Evolutionary conservation across 768 basidiomycete genomes (phyloP).

Genomic region (Epithele typhae): DNA sequence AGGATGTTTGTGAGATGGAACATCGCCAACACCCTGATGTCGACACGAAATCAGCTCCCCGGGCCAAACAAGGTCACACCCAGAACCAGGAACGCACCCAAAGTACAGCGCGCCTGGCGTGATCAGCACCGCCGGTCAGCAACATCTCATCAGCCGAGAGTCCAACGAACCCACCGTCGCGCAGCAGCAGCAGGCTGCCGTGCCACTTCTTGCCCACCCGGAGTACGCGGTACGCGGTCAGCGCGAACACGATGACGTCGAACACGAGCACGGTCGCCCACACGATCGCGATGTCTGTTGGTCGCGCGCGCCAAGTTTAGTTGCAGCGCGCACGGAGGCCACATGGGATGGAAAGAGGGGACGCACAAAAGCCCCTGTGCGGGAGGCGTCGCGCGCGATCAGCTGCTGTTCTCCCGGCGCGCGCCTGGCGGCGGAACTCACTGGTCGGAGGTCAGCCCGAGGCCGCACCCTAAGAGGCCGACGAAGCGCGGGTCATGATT

Average conservation of each 20-base stretch:
- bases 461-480: background rate
- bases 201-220: slow-evolving; percentile 1
- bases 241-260: slow-evolving; percentile 17
- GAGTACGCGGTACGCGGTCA: slow-evolving; percentile 12
- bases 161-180: background rate
- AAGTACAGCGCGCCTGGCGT: slow-evolving; percentile 5
- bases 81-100: slow-evolving; percentile 2
- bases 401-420: no score
- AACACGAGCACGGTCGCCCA: slow-evolving; percentile 15
- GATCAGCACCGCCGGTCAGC: background rate
- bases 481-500: background rate
- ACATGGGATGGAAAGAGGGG: background rate
- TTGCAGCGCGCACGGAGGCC: background rate
- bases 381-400: no score
- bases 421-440: no score
- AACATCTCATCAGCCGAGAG: no score
- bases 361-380: no score
- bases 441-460: slow-evolving; percentile 1
- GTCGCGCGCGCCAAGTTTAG: background rate
- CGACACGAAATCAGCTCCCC: background rate
- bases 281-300: slow-evolving; percentile 10
- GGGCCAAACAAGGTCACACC: no score
- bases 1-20: slow-evolving; percentile 1
- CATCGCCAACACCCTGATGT: background rate
- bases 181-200: background rate